Base-by-base conservation (phyloP, 2,329 filamentous ascomycete species). In the Aschersonia sp. region DNA sequence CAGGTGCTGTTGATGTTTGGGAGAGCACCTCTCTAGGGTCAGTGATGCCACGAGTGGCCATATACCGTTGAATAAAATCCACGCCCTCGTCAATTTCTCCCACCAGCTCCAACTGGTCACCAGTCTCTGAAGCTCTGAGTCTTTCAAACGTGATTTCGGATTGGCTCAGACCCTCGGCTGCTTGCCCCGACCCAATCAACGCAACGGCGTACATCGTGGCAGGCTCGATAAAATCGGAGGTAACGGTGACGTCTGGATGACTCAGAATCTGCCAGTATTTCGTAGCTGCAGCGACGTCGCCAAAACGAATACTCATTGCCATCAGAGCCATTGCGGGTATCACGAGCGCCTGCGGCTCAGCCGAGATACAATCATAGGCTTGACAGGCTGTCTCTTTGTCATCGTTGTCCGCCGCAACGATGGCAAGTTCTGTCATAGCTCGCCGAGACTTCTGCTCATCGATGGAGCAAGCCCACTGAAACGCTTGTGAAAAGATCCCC, bases 131-230 rank as follows among this genome's bases (percentile, higher is more conserved):
- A 49, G 78, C 76, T 51, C 85, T 82, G 55, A 96, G 88, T 51
- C 85, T 82, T 59, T 82, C 73, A 64, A 96, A 94, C 86, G 95
- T 94, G 59, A 81, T 72, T 56, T 92, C 85, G 7, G 85, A 82
- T 61, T 92, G 80, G 9, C 74, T 71, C 50, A 97, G 67, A 45
- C 84, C 92, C 59, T 91, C 86, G n/a, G 83, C 80, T 45, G 89
- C 77, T 58, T 89, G 82, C 42, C 89, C 88, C 52, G 85, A 87
- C 47, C 86, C 85, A 60, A 97, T 84, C 63, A 97, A 73, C 45
- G 89, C 87, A 49, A 94, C 80, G 10, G 85, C 80, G 59, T 91
- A 95, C 88, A 96, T 95, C 49, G 86, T 79, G 9, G 88, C 84
- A 30, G 89, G 85, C 67, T 95, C 89, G 52, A 95, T 84, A 63